These are phyloP conservation scores for Cyclocybe cylindracea DNA, from an alignment of 768 basidiomycete species.

Conservation along the genomic window DNA sequence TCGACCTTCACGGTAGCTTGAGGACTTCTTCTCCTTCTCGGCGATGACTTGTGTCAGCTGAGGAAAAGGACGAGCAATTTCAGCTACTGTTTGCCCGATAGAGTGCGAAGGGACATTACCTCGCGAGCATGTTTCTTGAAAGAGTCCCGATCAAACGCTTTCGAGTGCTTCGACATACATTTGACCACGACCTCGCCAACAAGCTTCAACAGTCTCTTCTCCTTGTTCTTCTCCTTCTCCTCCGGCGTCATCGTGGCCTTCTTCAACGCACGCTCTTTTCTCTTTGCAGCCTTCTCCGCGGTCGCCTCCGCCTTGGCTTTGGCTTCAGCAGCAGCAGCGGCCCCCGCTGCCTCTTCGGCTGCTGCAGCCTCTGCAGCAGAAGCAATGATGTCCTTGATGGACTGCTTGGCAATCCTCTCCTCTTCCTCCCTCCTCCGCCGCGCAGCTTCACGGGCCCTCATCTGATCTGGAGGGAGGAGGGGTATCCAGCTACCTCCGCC, in stretches of 20 bases:
- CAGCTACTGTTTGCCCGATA: background rate
- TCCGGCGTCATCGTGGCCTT: constrained; percentile 47
- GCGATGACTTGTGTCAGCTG: constrained; percentile 85
- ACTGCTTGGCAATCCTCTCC: constrained; percentile 21
- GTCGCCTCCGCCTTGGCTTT: constrained; percentile 30
- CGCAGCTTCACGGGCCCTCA: background rate
- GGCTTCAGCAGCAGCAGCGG: constrained; percentile 29
- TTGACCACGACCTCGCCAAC: constrained; percentile 90
- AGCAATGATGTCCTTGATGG: constrained; percentile 38
- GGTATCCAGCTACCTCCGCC: background rate
- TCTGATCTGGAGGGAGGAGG: background rate
- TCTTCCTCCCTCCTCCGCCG: constrained; percentile 6
- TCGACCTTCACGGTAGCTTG: constrained; percentile 70
- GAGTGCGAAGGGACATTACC: constrained; percentile 40
- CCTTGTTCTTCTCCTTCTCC: constrained; percentile 69
- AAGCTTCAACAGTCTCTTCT: constrained; percentile 81
- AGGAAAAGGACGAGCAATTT: constrained; percentile 2
- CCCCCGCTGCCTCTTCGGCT: constrained; percentile 25
- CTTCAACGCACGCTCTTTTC: constrained; percentile 37
- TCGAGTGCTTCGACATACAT: constrained; percentile 87
- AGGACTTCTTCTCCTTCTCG: constrained; percentile 95
- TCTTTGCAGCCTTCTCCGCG: constrained; percentile 30
- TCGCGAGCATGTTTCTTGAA: constrained; percentile 98
- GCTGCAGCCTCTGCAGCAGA: constrained; percentile 34
- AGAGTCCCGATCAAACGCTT: constrained; percentile 69